Percentiles rank a stretch among this genome's conserved stretches.
Conservation (phyloP, 352 stramenopile species). For the Phytophthora pluvialis region DNA sequence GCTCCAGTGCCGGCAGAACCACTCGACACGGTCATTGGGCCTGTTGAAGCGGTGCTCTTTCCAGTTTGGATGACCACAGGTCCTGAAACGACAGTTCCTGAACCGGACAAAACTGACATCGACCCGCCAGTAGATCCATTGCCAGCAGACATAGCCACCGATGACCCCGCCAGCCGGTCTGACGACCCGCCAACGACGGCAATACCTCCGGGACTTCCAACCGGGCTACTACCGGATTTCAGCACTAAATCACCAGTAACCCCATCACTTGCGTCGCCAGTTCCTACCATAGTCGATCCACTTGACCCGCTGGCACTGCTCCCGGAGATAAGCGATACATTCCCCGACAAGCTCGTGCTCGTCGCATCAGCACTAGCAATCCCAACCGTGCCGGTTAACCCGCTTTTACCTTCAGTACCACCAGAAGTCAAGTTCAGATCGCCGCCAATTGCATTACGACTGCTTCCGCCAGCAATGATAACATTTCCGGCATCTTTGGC, state of each 20-base stretch:
- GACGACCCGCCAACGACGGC: slow-evolving; percentile 21
- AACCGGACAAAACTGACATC: slow-evolving; percentile 26
- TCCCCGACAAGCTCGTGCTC: slow-evolving; percentile 19
- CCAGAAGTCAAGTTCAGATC: slow-evolving; percentile 25
- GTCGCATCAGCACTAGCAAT: slow-evolving; percentile 21
- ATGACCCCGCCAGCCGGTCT: slow-evolving; percentile 11
- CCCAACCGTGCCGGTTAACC: slow-evolving; percentile 19
- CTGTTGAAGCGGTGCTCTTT: slow-evolving; percentile 20
- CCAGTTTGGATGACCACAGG: slow-evolving; percentile 23
- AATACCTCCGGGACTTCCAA: slow-evolving; percentile 21
- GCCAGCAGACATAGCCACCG: slow-evolving; percentile 20
- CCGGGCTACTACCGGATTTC: slow-evolving; percentile 23
- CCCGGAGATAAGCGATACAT: slow-evolving; percentile 22
- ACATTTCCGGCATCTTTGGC: slow-evolving; percentile 26
- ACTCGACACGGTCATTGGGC: slow-evolving; percentile 25
- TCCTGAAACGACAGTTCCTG: slow-evolving; percentile 19
- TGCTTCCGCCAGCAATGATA: slow-evolving; percentile 22
- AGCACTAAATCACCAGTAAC: slow-evolving; percentile 22
- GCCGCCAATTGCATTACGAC: slow-evolving; percentile 18
- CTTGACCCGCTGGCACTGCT: slow-evolving; percentile 15
- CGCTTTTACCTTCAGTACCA: slow-evolving; percentile 16
- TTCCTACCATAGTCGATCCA: slow-evolving; percentile 19
- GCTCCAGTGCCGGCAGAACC: slow-evolving; percentile 19
- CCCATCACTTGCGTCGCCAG: slow-evolving; percentile 29
- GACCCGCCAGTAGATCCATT: slow-evolving; percentile 29